Percentiles rank a stretch among this genome's conserved stretches.
Evolutionary conservation across 1,284 basidiomycete species (phyloP).

Genomic region (Trichosporon coremiiforme): DNA sequence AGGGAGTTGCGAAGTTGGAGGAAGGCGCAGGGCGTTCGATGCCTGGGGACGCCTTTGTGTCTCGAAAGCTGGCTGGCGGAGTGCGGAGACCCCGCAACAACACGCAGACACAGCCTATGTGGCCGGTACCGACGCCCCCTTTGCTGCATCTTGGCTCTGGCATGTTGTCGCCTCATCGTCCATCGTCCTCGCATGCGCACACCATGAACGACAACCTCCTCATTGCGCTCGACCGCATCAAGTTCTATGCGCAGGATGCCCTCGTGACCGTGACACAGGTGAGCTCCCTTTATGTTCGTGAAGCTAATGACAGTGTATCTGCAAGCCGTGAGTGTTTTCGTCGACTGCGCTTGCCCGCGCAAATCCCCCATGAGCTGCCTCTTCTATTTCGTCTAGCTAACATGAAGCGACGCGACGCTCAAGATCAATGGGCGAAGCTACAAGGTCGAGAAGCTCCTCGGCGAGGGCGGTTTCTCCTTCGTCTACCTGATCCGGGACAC

Average conservation of each 20-base stretch:
- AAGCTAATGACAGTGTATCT: constrained; percentile 48
- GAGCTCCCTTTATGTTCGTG: constrained; percentile 18
- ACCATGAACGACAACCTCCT: constrained; percentile 47
- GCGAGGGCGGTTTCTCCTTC: constrained; percentile 93
- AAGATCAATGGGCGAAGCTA: constrained; percentile 94
- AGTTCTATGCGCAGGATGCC: constrained; percentile 46
- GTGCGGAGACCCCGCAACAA: constrained; percentile 14
- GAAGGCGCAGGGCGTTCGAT: not conserved
- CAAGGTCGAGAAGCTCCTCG: constrained; percentile 80
- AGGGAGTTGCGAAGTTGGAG: not conserved
- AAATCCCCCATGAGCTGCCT: not conserved
- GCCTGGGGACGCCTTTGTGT: not conserved
- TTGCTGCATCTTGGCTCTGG: not conserved
- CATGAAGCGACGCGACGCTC: constrained; percentile 62
- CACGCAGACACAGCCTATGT: not conserved
- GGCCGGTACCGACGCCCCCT: not conserved
- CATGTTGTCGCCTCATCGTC: not conserved
- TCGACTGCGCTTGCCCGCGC: not conserved
- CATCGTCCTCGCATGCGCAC: constrained; percentile 10
- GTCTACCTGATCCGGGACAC: constrained; percentile 84
- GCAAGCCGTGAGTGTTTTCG: constrained; percentile 51
- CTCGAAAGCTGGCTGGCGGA: not conserved
- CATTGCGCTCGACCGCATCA: constrained; percentile 47
- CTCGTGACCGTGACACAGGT: constrained; percentile 48
- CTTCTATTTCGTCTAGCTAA: constrained; percentile 14